These are phyloP conservation scores for Neofusicoccum ribis DNA, from an alignment of 2,329 filamentous ascomycete genomes.

Conservation along the genomic window DNA sequence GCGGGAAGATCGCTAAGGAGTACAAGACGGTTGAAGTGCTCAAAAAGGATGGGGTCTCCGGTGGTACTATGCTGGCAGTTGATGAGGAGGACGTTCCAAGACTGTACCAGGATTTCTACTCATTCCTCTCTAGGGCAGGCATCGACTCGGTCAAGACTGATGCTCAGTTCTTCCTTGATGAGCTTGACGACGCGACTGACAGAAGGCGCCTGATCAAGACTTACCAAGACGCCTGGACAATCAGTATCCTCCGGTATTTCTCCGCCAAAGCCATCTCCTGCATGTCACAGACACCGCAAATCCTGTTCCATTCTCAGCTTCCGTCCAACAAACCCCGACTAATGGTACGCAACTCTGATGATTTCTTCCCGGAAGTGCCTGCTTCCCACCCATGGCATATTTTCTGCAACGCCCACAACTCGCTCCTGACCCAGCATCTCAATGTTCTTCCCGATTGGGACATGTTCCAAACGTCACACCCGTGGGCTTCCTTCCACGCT, in stretches of 20 bases:
- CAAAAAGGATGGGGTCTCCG: slow-evolving; percentile 57
- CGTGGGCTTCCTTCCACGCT: slow-evolving; percentile 80
- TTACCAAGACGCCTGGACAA: slow-evolving; percentile 85
- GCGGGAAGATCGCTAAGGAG: slow-evolving; percentile 69
- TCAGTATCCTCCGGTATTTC: slow-evolving; percentile 76
- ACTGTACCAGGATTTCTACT: slow-evolving; percentile 91
- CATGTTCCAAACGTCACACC: slow-evolving; percentile 69
- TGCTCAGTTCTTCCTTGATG: slow-evolving; percentile 85
- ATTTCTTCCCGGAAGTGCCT: slow-evolving; percentile 85
- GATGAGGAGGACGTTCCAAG: slow-evolving; percentile 69
- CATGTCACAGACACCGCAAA: slow-evolving; percentile 89
- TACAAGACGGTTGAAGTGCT: slow-evolving; percentile 72
- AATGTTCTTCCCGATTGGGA: slow-evolving; percentile 86
- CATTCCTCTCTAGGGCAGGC: slow-evolving; percentile 71
- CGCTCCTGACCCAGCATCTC: slow-evolving; percentile 76
- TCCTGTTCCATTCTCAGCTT: slow-evolving; percentile 81
- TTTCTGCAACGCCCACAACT: slow-evolving; percentile 90
- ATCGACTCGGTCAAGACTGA: slow-evolving; percentile 92
- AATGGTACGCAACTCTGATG: slow-evolving; percentile 80
- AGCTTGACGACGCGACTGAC: slow-evolving; percentile 65
- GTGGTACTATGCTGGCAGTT: slow-evolving; percentile 70
- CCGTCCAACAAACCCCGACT: slow-evolving; percentile 73
- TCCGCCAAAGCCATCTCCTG: slow-evolving; percentile 79
- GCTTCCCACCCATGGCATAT: slow-evolving; percentile 91
- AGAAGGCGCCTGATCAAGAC: slow-evolving; percentile 70